These are phyloP conservation scores for Trichoderma virens DNA, from an alignment of 495 filamentous ascomycete species.

Conservation along the genomic window DNA sequence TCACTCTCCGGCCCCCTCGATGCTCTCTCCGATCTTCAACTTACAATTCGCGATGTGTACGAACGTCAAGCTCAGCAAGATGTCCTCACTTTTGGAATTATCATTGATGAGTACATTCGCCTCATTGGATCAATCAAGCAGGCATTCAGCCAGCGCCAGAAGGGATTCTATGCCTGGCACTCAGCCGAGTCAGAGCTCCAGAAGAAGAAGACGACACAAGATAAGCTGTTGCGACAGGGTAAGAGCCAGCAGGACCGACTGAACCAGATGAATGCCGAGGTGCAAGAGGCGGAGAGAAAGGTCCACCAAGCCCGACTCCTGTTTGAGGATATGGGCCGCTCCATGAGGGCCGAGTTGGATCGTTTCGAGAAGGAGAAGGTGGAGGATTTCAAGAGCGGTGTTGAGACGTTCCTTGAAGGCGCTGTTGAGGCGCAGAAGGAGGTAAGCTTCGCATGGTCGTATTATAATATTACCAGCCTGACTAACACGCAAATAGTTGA, in stretches of 20 bases:
- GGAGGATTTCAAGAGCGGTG: constrained; percentile 96
- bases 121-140: constrained; percentile 89
- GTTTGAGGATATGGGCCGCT: constrained; percentile 95
- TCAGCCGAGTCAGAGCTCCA: constrained; percentile 76
- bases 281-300: constrained; percentile 83
- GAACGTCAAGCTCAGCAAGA: constrained; percentile 97
- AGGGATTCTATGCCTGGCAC: constrained; percentile 91
- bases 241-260: constrained; percentile 92
- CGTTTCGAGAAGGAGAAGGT: constrained; percentile 96
- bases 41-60: constrained; percentile 90
- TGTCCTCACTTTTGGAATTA: constrained; percentile 90
- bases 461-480: neutral
- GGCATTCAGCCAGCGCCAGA: constrained; percentile 86
- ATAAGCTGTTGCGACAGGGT: constrained; percentile 87
- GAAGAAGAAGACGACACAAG: constrained; percentile 77
- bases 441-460: constrained; percentile 45
- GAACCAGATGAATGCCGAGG: constrained; percentile 84
- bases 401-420: constrained; percentile 94
- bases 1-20: constrained; percentile 84
- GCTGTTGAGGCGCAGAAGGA: constrained; percentile 98
- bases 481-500: constrained; percentile 55
- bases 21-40: constrained; percentile 81
- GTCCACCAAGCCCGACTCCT: constrained; percentile 84
- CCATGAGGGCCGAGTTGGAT: constrained; percentile 87
- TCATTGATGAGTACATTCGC: constrained; percentile 96